These are phyloP conservation scores for Tuber indicum DNA, from an alignment of 495 filamentous ascomycete genomes.

Conservation along the genomic window DNA sequence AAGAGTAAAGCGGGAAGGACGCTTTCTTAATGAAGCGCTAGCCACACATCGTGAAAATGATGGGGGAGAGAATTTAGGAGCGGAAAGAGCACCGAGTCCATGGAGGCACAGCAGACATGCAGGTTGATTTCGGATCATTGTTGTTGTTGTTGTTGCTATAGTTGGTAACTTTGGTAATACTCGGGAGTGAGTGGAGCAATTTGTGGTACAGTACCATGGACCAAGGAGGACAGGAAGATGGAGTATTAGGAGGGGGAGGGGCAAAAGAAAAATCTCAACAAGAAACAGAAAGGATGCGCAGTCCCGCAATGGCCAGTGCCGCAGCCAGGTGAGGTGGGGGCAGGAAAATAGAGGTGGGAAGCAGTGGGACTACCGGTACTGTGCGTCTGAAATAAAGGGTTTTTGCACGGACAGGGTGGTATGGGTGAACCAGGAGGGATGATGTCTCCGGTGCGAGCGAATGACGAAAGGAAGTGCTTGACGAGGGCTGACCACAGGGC, in stretches of 20 bases:
- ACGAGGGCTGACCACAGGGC: not conserved
- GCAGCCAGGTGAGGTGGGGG: not conserved
- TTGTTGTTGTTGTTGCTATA: constrained; percentile 21
- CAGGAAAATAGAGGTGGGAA: not conserved
- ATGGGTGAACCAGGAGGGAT: not conserved
- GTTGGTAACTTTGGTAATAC: not conserved
- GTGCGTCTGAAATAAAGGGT: not conserved
- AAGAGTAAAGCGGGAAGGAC: constrained; percentile 69
- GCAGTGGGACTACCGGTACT: not conserved
- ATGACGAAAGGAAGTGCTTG: not conserved
- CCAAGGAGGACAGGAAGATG: not conserved
- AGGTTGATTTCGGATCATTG: constrained; percentile 13
- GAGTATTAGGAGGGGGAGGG: constrained; percentile 1
- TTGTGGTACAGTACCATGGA: not conserved
- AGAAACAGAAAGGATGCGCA: not conserved
- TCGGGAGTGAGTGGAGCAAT: constrained; percentile 3
- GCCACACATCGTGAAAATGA: constrained; percentile 25
- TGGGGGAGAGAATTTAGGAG: constrained; percentile 6
- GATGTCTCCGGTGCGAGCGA: not conserved
- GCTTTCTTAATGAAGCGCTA: constrained; percentile 19
- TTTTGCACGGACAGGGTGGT: not conserved
- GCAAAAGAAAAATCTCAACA: not conserved
- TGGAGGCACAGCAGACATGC: constrained; percentile 30
- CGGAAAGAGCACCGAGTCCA: constrained; percentile 6
- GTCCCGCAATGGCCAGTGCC: not conserved